Evolutionary conservation across 177 flowering plant species (phyloP), one percentile per base, ranked within the genome.

Genomic region (Tripterygium wilfordii): DNA sequence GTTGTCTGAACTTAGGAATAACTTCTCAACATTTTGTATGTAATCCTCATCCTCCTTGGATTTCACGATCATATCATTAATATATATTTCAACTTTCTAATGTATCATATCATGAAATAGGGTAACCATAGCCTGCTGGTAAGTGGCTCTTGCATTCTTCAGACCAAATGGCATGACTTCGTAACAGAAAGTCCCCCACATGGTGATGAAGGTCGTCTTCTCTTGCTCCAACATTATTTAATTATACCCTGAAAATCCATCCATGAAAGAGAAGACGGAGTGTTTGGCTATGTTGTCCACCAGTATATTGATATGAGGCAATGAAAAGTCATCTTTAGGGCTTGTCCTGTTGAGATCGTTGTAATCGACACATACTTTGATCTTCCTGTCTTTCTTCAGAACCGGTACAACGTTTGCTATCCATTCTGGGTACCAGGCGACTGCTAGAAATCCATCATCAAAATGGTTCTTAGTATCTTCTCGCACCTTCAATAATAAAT

Each of bases 321-420:
- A 9, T 3, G 49, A 19, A 18, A 45, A 45, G 19, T 45, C 21
- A 30, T 45, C 49, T 19, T 45, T 45, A 1, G 33, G 49, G 24
- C 49, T 29, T 10, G 49, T 36, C 36, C 30, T 45, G 49, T 45
- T 29, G 10, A 30, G 36, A 10, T 45, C 49, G 4, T 3, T n/a
- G 10, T 5, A 45, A 18, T 45, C 49, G 13, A 45, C 49, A 19
- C 36, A 30, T 5, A 45, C 28, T 6, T 7, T 21, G 15, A 42
- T 14, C 28, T 7, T 21, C 3, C 28, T 20, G 15, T 42, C 46
- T 7, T 42, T 42, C 9, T 42, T 42, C 8, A 29, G 46, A 6
- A 42, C 28, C 6, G 46, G 46, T 12, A 23, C 28, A 8, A 1
- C 15, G n/a, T 42, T 42, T 1, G 46, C 46, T 0, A 42, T 1